Percentiles rank a stretch among this genome's conserved stretches.
phyloP scores from a whole-genome alignment of 2,329 filamentous ascomycete species.

The Colletotrichum sublineola region DNA sequence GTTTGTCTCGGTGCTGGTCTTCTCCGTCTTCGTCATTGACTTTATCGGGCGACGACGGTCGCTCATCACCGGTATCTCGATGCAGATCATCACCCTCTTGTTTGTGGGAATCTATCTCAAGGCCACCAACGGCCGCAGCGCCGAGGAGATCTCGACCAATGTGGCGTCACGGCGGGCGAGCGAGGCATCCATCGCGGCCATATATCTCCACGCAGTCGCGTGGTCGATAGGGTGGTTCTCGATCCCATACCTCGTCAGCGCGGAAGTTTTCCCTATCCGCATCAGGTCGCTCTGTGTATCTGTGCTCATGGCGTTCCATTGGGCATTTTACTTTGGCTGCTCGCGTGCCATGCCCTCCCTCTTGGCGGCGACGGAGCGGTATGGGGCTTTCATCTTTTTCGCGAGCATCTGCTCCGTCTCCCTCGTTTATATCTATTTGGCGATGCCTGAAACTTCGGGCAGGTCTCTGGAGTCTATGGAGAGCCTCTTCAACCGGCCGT shows the following conservation, averaged over 20 bases:
- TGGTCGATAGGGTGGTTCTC: slow-evolving; percentile 63
- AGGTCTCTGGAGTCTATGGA: slow-evolving; percentile 50
- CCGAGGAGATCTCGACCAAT: slow-evolving; percentile 40
- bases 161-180: slow-evolving; percentile 49
- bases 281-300: slow-evolving; percentile 57
- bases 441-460: slow-evolving; percentile 51
- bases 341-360: slow-evolving; percentile 52
- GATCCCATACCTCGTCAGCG: slow-evolving; percentile 60
- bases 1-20: slow-evolving; percentile 48
- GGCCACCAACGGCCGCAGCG: slow-evolving; percentile 46
- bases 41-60: slow-evolving; percentile 50
- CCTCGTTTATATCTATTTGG: slow-evolving; percentile 49
- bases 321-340: slow-evolving; percentile 52
- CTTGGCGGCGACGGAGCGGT: slow-evolving; percentile 49
- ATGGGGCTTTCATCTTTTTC: slow-evolving; percentile 40
- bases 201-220: slow-evolving; percentile 58
- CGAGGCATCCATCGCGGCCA: slow-evolving; percentile 57
- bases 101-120: slow-evolving; percentile 50
- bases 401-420: slow-evolving; percentile 28
- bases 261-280: slow-evolving; percentile 59
- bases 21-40: slow-evolving; percentile 49
- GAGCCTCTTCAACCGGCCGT: slow-evolving; percentile 47
- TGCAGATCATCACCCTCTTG: slow-evolving; percentile 50
- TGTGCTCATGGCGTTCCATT: slow-evolving; percentile 60
- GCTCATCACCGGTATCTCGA: slow-evolving; percentile 50